phyloP scores from a whole-genome alignment of 441 rosid genomes.

The Populus tomentosa region DNA sequence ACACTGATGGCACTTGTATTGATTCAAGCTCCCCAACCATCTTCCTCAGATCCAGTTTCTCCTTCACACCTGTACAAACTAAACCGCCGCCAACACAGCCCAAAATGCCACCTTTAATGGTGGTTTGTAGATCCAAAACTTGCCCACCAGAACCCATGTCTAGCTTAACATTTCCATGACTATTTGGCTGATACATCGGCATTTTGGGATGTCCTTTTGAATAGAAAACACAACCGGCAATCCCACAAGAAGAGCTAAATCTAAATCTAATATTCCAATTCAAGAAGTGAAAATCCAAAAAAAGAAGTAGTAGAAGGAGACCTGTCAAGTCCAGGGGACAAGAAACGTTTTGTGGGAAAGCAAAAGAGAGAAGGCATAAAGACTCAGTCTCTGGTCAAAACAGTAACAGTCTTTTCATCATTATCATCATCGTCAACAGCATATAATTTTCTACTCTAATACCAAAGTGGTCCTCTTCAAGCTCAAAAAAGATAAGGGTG shows the following conservation, averaged over 20 bases:
- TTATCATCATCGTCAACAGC: background rate
- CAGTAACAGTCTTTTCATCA: background rate
- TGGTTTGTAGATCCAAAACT: slow-evolving; percentile 79
- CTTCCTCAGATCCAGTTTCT: slow-evolving; percentile 76
- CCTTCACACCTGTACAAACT: slow-evolving; percentile 25
- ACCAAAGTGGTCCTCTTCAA: background rate
- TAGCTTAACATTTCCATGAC: slow-evolving; percentile 31
- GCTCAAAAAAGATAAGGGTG: background rate
- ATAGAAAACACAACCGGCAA: background rate
- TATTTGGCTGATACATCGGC: slow-evolving; percentile 43
- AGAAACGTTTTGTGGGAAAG: slow-evolving; percentile 35
- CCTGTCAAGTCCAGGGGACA: slow-evolving; percentile 23
- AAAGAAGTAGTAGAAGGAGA: background rate
- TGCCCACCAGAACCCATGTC: slow-evolving; percentile 59
- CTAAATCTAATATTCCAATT: background rate
- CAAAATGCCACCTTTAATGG: slow-evolving; percentile 76
- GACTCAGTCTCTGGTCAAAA: background rate
- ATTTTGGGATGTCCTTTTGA: background rate
- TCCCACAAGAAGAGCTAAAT: background rate
- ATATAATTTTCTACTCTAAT: background rate
- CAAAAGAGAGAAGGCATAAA: slow-evolving; percentile 7
- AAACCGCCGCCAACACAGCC: slow-evolving; percentile 47
- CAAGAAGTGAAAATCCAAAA: slow-evolving; percentile 16
- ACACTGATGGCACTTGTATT: slow-evolving; percentile 66
- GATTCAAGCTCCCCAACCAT: slow-evolving; percentile 80